Percentiles rank a stretch among this genome's conserved stretches.
These are phyloP conservation scores for Fraxinus platypoda DNA, from an alignment of 305 asterid genomes.

Conservation along the genomic window DNA sequence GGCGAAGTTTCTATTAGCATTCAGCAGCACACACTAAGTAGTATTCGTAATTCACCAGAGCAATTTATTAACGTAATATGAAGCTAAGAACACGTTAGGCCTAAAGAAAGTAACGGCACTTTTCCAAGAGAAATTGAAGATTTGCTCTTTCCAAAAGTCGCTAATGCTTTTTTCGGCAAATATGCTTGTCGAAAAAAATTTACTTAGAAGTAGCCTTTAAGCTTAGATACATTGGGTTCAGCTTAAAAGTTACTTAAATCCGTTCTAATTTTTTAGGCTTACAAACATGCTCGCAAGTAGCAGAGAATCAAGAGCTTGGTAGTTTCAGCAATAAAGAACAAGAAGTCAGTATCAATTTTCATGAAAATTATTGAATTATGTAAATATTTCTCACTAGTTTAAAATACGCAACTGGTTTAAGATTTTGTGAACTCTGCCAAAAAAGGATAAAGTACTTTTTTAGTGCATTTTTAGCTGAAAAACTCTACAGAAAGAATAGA, in stretches of 20 bases:
- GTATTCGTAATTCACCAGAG: neutral
- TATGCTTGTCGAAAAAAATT: neutral
- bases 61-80: neutral
- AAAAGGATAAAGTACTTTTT: neutral
- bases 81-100: neutral
- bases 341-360: neutral
- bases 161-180: neutral
- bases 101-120: neutral
- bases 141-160: neutral
- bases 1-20: neutral
- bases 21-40: neutral
- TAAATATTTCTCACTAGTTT: neutral
- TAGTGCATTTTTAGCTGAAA: neutral
- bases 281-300: neutral
- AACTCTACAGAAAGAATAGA: neutral
- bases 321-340: neutral
- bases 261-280: neutral
- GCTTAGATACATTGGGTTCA: neutral
- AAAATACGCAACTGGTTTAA: neutral
- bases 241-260: neutral
- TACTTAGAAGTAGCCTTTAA: neutral
- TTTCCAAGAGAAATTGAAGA: neutral
- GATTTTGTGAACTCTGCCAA: neutral
- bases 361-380: neutral
- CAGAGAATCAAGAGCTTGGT: neutral